Conservation (phyloP, 129 eudicot species). For the sunflower (Helianthus annuus) region HanXRQr2.0-SUNRISE NC_035445.2:6302769-6303268, state of each 20-base stretch:
- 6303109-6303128: constrained; percentile 96
- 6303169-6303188: constrained; percentile 68
- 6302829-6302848: too few relatives aligned
- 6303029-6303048: too few relatives aligned
- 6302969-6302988: not conserved
- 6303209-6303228: constrained; percentile 33
- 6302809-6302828: too few relatives aligned
- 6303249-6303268: constrained; percentile 39
- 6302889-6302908: too few relatives aligned
- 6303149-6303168: constrained; percentile 52
- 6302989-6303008: not conserved
- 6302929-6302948: too few relatives aligned
- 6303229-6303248: constrained; percentile 45
- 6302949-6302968: too few relatives aligned
- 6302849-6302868: too few relatives aligned
- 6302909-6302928: not conserved
- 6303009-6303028: too few relatives aligned
- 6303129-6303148: constrained; percentile 84
- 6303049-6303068: constrained; percentile 37
- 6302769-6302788: too few relatives aligned
- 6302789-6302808: too few relatives aligned
- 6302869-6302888: too few relatives aligned
- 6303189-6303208: constrained; percentile 83
- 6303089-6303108: constrained; percentile 92
- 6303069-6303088: constrained; percentile 94